Evolutionary conservation across 306 rosid species (phyloP), one percentile per base, ranked within the genome.

Genomic region (Dicorynia guianensis): DNA sequence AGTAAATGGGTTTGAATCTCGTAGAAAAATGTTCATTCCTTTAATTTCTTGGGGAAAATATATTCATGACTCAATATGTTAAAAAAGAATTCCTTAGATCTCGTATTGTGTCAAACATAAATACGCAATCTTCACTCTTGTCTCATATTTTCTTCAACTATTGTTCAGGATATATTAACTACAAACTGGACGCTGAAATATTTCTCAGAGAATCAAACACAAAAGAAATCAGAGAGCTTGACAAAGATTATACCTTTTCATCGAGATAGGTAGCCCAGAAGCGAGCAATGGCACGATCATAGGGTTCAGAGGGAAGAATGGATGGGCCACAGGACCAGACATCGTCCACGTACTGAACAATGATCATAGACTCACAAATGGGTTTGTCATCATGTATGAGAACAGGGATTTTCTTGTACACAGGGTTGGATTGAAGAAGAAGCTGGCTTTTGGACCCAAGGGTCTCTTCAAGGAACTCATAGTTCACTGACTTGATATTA

Each of bases 301-400:
- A 84, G n/a, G 89, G 89, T 15, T 89, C 69, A 46, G 87, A 77
- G n/a, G 87, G 89, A 8, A 89, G 85, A 47, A 89, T 75, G 4
- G 93, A 69, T 0, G 80, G 78, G 7, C 63, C 74, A 11, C 83
- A 74, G 36, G 80, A 5, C 89, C 89, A 89, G 5, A 14, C 71
- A 11, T 89, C 86, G 33, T 89, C 87, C 3, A 86, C 59, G 57
- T 86, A 89, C n/a, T 89, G 63, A 13, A 89, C 83, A 53, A 89
- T 86, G 69, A 89, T 44, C 43, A 71, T 40, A 50, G 90, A 89
- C 56, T 89, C 89, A 5, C 81, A 83, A 0, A 88, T 30, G 66
- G 92, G 79, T 38, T 81, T 82, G 19, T 70, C 85, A 0, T 17
- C 63, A 18, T 85, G 89, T 62, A 88, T 58, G 1, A 88, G 85